Conservation (phyloP, 768 basidiomycete genomes). For the Mycena metata region DNA sequence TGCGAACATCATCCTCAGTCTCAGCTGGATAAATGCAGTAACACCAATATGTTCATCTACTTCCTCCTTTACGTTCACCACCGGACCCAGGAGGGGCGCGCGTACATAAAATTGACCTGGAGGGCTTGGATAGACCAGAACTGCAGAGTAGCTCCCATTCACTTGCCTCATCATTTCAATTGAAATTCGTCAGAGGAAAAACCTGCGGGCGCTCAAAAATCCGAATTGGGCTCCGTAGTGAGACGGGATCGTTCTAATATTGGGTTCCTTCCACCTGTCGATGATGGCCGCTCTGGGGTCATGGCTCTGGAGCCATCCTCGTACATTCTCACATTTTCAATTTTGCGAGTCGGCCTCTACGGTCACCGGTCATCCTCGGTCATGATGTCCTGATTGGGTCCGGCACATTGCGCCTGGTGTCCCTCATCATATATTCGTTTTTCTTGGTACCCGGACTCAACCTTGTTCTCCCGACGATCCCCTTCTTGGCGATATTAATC, state of each 20-base stretch:
- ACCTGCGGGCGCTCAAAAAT: too few species aligned
- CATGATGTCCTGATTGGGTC: background rate
- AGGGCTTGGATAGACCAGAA: too few species aligned
- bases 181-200: too few species aligned
- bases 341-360: background rate
- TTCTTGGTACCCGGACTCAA: conserved; percentile 19
- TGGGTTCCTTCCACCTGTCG: conserved; percentile 17
- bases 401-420: background rate
- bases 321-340: background rate
- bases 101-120: too few species aligned
- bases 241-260: background rate
- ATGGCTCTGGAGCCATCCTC: conserved; percentile 24
- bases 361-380: background rate
- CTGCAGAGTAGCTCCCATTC: too few species aligned
- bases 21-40: too few species aligned
- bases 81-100: too few species aligned
- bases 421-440: background rate
- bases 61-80: too few species aligned
- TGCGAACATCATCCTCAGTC: too few species aligned
- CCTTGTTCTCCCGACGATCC: background rate
- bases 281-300: conserved; percentile 21
- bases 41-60: too few species aligned
- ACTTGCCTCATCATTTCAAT: too few species aligned
- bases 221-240: background rate
- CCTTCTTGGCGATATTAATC: background rate